A percentile compares a stretch with the other conserved stretches of the same genome.
These are phyloP conservation scores for Inosperma sp. DNA, from an alignment of 768 basidiomycete genomes.

Conservation along the genomic window DNA sequence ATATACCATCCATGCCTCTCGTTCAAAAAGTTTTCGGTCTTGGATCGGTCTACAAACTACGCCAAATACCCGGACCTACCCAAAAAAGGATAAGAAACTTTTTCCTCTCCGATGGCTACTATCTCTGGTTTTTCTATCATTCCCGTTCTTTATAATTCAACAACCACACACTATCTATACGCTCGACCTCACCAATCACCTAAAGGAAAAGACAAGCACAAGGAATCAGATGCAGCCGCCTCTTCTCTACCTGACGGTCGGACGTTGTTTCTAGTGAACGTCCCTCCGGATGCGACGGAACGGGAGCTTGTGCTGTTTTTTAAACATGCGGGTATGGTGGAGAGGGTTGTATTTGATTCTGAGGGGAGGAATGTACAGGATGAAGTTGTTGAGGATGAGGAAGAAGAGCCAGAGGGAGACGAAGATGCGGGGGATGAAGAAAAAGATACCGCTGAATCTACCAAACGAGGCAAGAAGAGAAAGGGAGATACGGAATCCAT, in stretches of 20 bases:
- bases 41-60: neutral
- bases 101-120: slow-evolving; percentile 26
- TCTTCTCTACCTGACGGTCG: slow-evolving; percentile 51
- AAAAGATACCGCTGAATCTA: slow-evolving; percentile 21
- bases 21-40: too few relatives aligned
- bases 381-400: slow-evolving; percentile 24
- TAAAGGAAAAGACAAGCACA: neutral
- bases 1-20: too few relatives aligned
- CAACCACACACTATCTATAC: slow-evolving; percentile 70
- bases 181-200: slow-evolving; percentile 59
- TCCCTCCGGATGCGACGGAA: slow-evolving; percentile 85
- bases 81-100: slow-evolving; percentile 23
- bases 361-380: slow-evolving; percentile 41
- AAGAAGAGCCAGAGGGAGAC: slow-evolving; percentile 40
- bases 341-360: slow-evolving; percentile 62
- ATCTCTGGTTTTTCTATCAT: slow-evolving; percentile 48
- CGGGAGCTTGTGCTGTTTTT: slow-evolving; percentile 76
- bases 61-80: neutral
- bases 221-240: slow-evolving; percentile 28
- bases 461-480: slow-evolving; percentile 40
- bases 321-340: slow-evolving; percentile 70
- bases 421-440: slow-evolving; percentile 31
- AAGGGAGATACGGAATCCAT: slow-evolving; percentile 28
- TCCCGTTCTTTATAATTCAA: slow-evolving; percentile 39
- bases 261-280: slow-evolving; percentile 84